A percentile compares a stretch with the other conserved stretches of the same genome.
Evolutionary conservation across 2,329 filamentous ascomycete genomes (phyloP).

Genomic region (Didymella keratinophila): DNA sequence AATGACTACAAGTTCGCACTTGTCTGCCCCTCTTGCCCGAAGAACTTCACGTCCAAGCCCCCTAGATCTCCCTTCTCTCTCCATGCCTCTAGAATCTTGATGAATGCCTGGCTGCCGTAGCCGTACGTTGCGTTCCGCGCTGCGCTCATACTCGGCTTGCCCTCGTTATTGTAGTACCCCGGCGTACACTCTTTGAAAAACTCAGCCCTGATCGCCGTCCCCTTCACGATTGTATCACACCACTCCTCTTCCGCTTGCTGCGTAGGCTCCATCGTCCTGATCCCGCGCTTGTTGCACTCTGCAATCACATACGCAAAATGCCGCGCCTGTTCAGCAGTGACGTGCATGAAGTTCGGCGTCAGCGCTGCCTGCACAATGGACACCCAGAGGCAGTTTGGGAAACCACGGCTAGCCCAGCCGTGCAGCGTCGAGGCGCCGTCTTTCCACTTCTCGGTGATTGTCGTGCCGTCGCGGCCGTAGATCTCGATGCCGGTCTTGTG

Average conservation of each 20-base stretch:
- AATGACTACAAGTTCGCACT: neutral
- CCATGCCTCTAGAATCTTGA: constrained; percentile 46
- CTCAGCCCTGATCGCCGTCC: constrained; percentile 52
- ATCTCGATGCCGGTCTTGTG: constrained; percentile 50
- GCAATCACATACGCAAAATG: constrained; percentile 58
- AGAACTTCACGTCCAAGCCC: constrained; percentile 39
- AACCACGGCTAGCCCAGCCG: constrained; percentile 57
- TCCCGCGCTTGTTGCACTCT: constrained; percentile 41
- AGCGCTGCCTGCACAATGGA: constrained; percentile 31
- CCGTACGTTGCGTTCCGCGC: constrained; percentile 42
- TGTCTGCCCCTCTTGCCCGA: neutral
- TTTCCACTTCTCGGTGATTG: constrained; percentile 58
- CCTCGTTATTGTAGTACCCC: constrained; percentile 58
- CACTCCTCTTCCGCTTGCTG: constrained; percentile 59
- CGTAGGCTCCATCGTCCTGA: constrained; percentile 55
- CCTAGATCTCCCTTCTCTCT: constrained; percentile 36
- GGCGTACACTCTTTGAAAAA: constrained; percentile 62
- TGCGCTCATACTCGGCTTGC: constrained; percentile 21
- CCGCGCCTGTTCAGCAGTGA: constrained; percentile 37
- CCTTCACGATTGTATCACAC: constrained; percentile 52
- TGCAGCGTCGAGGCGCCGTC: constrained; percentile 61
- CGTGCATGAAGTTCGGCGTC: constrained; percentile 39
- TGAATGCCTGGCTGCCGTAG: constrained; percentile 42
- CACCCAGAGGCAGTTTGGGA: constrained; percentile 64
- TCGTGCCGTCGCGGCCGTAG: constrained; percentile 55